Evolutionary conservation across 306 rosid species (phyloP), one percentile per base, ranked within the genome.

Genomic region (Begonia masoniana): DNA sequence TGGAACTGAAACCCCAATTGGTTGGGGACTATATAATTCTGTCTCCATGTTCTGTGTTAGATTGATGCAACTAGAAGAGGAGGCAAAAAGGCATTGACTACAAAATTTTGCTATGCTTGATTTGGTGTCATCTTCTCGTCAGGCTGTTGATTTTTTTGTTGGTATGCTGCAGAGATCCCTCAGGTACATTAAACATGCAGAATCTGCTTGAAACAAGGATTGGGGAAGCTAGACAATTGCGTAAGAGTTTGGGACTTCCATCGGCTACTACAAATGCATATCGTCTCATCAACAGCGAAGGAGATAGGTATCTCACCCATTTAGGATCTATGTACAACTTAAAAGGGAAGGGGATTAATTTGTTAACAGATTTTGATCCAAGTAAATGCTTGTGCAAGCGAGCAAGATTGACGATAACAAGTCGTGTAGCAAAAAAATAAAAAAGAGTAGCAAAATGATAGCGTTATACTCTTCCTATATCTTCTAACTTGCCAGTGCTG

Each of bases 21-120:
- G 96, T 0, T 85, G 97, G 97, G 94, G 97, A 59, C 59, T 83
- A 82, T 91, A 85, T 71, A 85, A 91, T 74, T 80, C 97, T 12
- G 84, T 60, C 57, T 91, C 96, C 57, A 83, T 91, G 96, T 91
- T 83, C 68, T 80, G 81, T 70, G 94, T 91, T 54, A 82, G 91
- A 58, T 83, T 89, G 45, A 89, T 89, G 95, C 94, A 89, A 74
- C 76, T 89, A 58, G 85, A 83, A 65, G 82, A 78, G 46, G 97
- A 89, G 68, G 82, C 83, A 67, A 71, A 59, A 21, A 78, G 97
- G 97, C 80, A 66, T 19, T 12, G 12, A 35, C 17, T n/a, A 21
- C 15, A 47, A 26, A 31, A 42, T 47, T 26, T 54, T 35, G 61
- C 16, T 31, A 47, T 58, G 66, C 51, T 58, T 47, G 13, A 41